Base-by-base conservation (phyloP, 495 filamentous ascomycete genomes). In the Penicillium canariense region DNA sequence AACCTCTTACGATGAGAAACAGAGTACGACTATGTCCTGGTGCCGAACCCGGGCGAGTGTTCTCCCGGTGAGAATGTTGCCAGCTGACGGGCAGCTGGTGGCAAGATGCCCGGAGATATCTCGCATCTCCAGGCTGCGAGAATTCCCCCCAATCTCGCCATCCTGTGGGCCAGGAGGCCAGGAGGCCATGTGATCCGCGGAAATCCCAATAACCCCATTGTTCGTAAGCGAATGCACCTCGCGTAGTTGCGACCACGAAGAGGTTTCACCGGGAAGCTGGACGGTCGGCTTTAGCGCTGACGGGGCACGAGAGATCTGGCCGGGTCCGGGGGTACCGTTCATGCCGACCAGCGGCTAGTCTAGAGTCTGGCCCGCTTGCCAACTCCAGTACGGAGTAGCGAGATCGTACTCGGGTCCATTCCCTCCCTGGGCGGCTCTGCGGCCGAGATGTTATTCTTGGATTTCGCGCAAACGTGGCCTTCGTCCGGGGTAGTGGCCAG, bases 401-500 rank as follows among this genome's bases (percentile, higher is more conserved):
- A 42, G 20, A 42, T 42, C 38, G 20, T 42, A 22, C 18, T 42
- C 38, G 22, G 38, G 38, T 14, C 38, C 38, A 20, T 40, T 12
- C 18, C 18, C 20, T 11, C 4, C 14, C 38, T 40, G 22, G 38
- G 38, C 38, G 38, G 38, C 38, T 25, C 38, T 25, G 20, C 38
- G 18, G 18, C 36, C 18, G 36, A 42, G 20, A n/a, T 22, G 18
- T 5, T 4, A 23, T 4, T 42, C 20, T 22, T 6, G n/a, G 38
- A 42, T 42, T 22, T 17, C 5, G 25, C 18, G 25, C 2, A 4
- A 42, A 42, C 38, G 20, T 42, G 36, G 38, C 38, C 38, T 42
- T 23, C 20, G 20, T 46, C 43, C 20, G 43, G 43, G 43, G 43
- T 28, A 46, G 43, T 46, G 43, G 43, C 26, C 28, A 46, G 23